These are phyloP conservation scores for Tuber aestivum DNA, from an alignment of 495 filamentous ascomycete species.

Conservation along the genomic window DNA sequence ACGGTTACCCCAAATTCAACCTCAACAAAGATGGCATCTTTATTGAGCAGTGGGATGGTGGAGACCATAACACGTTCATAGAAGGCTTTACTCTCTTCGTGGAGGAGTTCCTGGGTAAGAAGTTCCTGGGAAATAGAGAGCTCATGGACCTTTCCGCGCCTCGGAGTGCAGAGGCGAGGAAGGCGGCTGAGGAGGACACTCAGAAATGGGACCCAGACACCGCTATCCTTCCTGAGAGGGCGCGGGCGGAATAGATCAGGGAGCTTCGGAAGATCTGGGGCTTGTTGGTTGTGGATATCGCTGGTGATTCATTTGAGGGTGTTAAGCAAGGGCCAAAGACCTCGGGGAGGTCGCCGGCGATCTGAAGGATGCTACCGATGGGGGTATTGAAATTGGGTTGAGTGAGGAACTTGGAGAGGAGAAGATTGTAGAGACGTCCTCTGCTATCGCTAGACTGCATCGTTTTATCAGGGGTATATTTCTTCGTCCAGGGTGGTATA, in stretches of 20 bases:
- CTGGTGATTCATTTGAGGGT: neutral
- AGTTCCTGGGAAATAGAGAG: neutral
- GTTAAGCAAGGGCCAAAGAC: neutral
- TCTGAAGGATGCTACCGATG: neutral
- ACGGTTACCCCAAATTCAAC: constrained; percentile 65
- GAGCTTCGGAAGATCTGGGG: neutral
- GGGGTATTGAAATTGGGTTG: neutral
- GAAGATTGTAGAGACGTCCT: neutral
- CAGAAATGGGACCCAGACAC: neutral
- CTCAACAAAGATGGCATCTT: constrained; percentile 75
- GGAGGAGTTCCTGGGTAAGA: neutral
- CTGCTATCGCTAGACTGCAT: neutral
- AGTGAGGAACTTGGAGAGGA: neutral
- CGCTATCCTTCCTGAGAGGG: neutral
- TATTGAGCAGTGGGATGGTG: constrained; percentile 47
- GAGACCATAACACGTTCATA: neutral
- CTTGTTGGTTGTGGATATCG: neutral
- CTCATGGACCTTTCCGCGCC: neutral
- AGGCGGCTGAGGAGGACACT: neutral
- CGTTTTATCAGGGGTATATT: neutral
- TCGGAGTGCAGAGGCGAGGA: neutral
- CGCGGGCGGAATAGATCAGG: neutral
- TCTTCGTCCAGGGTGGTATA: neutral
- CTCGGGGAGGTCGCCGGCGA: neutral
- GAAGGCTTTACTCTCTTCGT: neutral